Conservation (phyloP, 345 rosid species). For the Viola odorata region DNA sequence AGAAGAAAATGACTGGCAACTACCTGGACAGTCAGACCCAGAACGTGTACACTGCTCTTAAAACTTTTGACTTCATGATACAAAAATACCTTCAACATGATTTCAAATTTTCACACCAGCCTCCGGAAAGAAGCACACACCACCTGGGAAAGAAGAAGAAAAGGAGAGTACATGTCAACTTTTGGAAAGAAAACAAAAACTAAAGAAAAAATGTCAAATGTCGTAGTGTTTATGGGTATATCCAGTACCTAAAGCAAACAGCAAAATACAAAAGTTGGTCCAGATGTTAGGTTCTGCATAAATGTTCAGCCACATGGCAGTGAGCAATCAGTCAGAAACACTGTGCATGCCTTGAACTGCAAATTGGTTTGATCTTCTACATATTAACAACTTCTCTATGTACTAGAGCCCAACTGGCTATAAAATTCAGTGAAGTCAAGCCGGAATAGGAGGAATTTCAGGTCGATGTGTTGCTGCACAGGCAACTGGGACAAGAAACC, state of each 20-base stretch:
- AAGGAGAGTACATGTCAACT: background rate
- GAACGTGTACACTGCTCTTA: constrained; percentile 23
- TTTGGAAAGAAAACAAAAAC: background rate
- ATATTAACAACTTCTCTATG: constrained; percentile 29
- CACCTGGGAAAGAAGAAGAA: constrained; percentile 32
- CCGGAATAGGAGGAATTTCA: constrained; percentile 91
- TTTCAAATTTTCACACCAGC: constrained; percentile 27
- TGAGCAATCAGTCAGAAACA: constrained; percentile 10
- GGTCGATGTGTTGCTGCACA: constrained; percentile 81
- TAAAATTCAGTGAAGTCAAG: constrained; percentile 95
- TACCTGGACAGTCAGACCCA: constrained; percentile 20
- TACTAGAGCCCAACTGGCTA: constrained; percentile 45
- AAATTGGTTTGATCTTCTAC: constrained; percentile 10
- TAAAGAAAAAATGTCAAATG: background rate
- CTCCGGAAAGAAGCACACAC: constrained; percentile 21
- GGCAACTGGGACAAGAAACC: constrained; percentile 84
- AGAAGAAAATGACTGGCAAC: constrained; percentile 17
- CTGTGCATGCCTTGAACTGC: constrained; percentile 1
- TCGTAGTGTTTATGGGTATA: background rate
- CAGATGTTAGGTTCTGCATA: constrained; percentile 17
- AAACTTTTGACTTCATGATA: constrained; percentile 21
- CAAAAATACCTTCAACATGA: constrained; percentile 29
- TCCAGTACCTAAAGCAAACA: constrained; percentile 33
- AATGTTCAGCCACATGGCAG: constrained; percentile 15
- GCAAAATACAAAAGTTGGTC: constrained; percentile 20